A percentile compares a stretch with the other conserved stretches of the same genome.
Evolutionary conservation across 306 rosid species (phyloP).

Genomic region (Castanopsis chinensis): DNA sequence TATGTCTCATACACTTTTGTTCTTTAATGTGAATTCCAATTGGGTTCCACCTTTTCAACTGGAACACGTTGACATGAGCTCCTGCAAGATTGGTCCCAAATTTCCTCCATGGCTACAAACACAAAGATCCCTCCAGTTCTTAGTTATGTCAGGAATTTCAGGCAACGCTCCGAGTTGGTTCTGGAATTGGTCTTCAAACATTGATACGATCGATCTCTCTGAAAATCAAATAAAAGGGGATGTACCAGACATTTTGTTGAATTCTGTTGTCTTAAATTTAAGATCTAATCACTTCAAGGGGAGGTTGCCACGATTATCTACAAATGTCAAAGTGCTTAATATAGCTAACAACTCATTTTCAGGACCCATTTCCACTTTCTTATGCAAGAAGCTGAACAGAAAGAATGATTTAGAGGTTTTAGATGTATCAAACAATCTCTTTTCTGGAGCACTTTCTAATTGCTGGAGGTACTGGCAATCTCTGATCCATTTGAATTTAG

Average conservation of each 20-base stretch:
- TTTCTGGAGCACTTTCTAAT: conserved; percentile 23
- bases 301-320: no score
- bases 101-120: conserved; percentile 22
- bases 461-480: conserved; percentile 37
- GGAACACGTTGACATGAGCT: not conserved
- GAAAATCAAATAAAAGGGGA: conserved; percentile 9
- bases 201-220: not conserved
- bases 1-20: not conserved
- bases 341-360: no score
- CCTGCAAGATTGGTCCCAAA: conserved; percentile 1
- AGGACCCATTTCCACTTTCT: no score
- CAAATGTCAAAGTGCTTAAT: no score
- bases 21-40: not conserved
- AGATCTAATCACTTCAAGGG: not conserved
- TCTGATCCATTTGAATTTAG: conserved; percentile 36
- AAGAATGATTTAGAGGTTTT: not conserved
- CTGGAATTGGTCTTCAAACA: not conserved
- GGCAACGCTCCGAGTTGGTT: conserved; percentile 11
- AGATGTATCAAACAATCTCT: conserved; percentile 1
- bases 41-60: conserved; percentile 29
- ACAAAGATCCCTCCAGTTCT: not conserved
- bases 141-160: conserved; percentile 4
- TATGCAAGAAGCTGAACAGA: no score
- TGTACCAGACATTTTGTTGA: not conserved
- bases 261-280: no score